phyloP scores from a whole-genome alignment of 2,329 filamentous ascomycete species.

The Gyromitra esculenta region DNA sequence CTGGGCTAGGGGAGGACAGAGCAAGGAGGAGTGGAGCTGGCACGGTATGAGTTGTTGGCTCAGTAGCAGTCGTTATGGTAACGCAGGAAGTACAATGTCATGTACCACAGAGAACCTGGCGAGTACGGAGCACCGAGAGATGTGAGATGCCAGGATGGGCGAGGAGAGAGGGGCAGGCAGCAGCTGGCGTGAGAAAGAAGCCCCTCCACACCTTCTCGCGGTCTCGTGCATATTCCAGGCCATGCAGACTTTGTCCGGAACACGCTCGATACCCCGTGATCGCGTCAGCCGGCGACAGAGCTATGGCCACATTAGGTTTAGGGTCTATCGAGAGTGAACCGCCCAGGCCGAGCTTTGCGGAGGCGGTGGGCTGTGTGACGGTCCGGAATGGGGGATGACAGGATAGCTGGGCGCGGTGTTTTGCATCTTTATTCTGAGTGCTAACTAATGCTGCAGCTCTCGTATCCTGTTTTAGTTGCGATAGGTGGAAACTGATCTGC shows the following conservation, averaged over 20 bases:
- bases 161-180: slow-evolving; percentile 45
- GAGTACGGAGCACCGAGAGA: background rate
- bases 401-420: background rate
- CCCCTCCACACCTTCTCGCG: slow-evolving; percentile 51
- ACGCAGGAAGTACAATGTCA: slow-evolving; percentile 22
- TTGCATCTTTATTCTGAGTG: slow-evolving; percentile 7
- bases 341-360: slow-evolving; percentile 39
- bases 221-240: slow-evolving; percentile 40
- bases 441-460: background rate
- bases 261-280: slow-evolving; percentile 45
- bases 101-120: slow-evolving; percentile 31
- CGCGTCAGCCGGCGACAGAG: slow-evolving; percentile 39
- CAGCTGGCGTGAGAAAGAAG: slow-evolving; percentile 28
- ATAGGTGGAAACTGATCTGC: background rate
- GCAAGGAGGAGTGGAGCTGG: slow-evolving; percentile 2
- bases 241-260: slow-evolving; percentile 23
- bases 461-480: background rate
- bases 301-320: slow-evolving; percentile 19
- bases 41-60: slow-evolving; percentile 41
- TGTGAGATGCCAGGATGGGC: background rate
- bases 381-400: slow-evolving; percentile 3
- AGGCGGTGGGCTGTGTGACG: slow-evolving; percentile 13
- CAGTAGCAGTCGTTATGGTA: slow-evolving; percentile 29
- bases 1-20: background rate
- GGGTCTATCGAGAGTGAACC: slow-evolving; percentile 23